Base-by-base conservation (phyloP, 352 stramenopile species). In the Thraustotheca clavata region DNA sequence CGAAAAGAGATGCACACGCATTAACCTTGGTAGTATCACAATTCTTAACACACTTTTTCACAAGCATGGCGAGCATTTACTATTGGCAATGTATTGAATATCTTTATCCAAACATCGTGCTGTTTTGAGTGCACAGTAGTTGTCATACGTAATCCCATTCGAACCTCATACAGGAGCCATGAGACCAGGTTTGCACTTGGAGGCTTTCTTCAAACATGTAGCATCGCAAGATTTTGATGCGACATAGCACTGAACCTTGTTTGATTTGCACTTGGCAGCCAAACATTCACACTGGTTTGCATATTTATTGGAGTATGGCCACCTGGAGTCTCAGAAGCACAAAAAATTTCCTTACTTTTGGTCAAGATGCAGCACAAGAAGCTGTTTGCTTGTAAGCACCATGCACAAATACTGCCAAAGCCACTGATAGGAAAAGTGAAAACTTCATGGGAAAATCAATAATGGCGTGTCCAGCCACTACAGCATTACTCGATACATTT, bases 141-240 rank as follows among this genome's bases (percentile, higher is more conserved):
- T 60, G 31, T 46, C 33, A 5, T 60, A 60, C 27, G 50, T 60
- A 6, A 47, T 22, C n/a, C 50, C 50, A 27, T 60, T 61, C 16
- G 52, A 61, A 7, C 31, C 52, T 5, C 52, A 61, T 8, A 61
- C 52, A n/a, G 52, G 29, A 9, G 20, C 20, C 4, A 47, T 18
- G 31, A 35, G 11, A 7, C 34, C 34, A 31, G 43, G 43, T 7
- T 52, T 52, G 43, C 43, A 52, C 43, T 9, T 52, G 11, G 43
- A 24, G 43, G 34, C 9, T 31, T 52, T 52, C 14, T 9, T 18
- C 43, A 24, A 26, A 18, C 43, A 52, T 31, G 43, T 11, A 9
- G 2, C 9, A 31, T 52, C 43, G 43, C 43, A 52, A 14, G 43
- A 14, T 24, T 14, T 52, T 31, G 43, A 8, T 9, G 9, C n/a